Conservation (phyloP, 106 monocot genomes). For the Ottelia alismoides region DNA sequence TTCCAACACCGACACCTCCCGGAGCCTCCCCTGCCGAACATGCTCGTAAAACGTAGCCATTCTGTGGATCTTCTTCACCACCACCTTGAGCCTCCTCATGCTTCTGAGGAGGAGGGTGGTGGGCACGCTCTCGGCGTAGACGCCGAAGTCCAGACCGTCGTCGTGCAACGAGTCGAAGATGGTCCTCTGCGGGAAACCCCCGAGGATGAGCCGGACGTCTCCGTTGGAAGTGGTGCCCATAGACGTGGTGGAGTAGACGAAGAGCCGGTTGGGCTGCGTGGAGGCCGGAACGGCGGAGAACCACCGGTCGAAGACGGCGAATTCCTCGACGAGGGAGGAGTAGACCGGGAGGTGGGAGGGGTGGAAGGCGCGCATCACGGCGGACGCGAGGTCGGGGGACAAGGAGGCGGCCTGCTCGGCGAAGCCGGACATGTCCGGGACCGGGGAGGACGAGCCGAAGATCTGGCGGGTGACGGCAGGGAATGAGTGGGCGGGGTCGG, state of each 20-base stretch:
- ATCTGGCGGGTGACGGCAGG: conserved; percentile 44
- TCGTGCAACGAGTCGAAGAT: conserved; percentile 56
- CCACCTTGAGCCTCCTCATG: conserved; percentile 28
- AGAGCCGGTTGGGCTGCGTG: conserved; percentile 63
- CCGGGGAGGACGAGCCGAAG: conserved; percentile 28
- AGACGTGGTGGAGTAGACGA: conserved; percentile 57
- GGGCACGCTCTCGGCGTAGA: conserved; percentile 38
- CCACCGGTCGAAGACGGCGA: conserved; percentile 57
- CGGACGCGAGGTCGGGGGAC: conserved; percentile 17
- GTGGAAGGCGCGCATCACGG: conserved; percentile 47
- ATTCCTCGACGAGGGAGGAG: conserved; percentile 23
- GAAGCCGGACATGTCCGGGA: conserved; percentile 74
- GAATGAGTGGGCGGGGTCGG: conserved; percentile 76
- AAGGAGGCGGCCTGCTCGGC: conserved; percentile 39
- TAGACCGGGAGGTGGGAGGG: conserved; percentile 38
- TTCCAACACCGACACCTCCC: conserved; percentile 44
- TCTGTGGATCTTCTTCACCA: conserved; percentile 13
- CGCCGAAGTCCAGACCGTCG: conserved; percentile 21
- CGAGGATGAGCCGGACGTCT: conserved; percentile 10
- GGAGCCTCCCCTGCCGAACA: conserved; percentile 23
- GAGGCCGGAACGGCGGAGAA: conserved; percentile 62
- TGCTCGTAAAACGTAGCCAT: conserved; percentile 27
- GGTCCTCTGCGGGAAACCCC: conserved; percentile 56
- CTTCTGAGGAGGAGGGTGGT: conserved; percentile 40
- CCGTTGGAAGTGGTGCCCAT: conserved; percentile 31